Evolutionary conservation across 768 basidiomycete genomes (phyloP).

Genomic region (Tulasnella sp.): DNA sequence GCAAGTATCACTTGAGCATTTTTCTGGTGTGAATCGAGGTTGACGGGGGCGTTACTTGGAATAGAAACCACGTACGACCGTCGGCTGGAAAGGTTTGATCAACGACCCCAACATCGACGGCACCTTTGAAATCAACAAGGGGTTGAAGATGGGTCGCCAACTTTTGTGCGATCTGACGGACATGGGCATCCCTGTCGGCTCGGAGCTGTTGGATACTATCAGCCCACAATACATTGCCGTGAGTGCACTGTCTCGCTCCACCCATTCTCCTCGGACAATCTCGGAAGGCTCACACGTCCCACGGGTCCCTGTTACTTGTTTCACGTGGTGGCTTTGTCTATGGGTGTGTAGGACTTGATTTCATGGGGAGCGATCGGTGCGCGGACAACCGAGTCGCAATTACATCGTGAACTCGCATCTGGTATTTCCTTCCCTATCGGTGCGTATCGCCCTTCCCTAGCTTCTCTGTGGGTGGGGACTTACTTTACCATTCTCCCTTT

Average conservation of each 20-base stretch:
- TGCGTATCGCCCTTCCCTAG: neutral
- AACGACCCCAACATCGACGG: conserved; percentile 90
- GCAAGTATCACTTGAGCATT: conserved; percentile 22
- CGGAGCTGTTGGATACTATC: conserved; percentile 80
- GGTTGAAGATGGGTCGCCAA: conserved; percentile 73
- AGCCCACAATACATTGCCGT: conserved; percentile 77
- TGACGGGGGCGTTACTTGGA: neutral
- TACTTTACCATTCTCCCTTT: neutral
- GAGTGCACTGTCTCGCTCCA: neutral
- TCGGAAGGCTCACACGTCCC: neutral
- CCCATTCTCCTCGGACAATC: neutral
- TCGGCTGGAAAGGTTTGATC: conserved; percentile 51
- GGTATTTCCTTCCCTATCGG: conserved; percentile 91
- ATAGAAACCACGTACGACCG: conserved; percentile 14
- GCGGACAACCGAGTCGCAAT: conserved; percentile 92
- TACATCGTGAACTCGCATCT: conserved; percentile 91
- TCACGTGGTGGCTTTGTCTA: neutral
- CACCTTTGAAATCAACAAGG: conserved; percentile 94
- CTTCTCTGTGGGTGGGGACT: neutral
- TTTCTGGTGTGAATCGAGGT: no score
- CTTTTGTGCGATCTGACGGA: conserved; percentile 85
- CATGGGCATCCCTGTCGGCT: conserved; percentile 84
- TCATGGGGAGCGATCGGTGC: conserved; percentile 97
- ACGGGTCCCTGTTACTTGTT: neutral
- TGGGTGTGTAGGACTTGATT: conserved; percentile 33